These are phyloP conservation scores for Apiospora arundinis DNA, from an alignment of 2,329 filamentous ascomycete genomes.

Conservation along the genomic window DNA sequence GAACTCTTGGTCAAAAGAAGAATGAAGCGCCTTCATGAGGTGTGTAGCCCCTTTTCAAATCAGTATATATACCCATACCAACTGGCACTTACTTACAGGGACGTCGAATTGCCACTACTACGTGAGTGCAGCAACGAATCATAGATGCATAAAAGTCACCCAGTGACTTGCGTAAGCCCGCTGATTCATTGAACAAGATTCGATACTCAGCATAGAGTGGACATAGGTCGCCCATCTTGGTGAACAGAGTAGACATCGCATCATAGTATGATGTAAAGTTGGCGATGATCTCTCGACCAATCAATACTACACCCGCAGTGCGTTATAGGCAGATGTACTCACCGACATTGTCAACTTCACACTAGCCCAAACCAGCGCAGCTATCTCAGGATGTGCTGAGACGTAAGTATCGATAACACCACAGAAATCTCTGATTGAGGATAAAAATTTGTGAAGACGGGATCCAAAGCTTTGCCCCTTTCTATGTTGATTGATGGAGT, in stretches of 20 bases:
- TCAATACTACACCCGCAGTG: too few relatives aligned
- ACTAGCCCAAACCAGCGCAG: conserved; percentile 51
- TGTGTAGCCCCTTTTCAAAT: not conserved
- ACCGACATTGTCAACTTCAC: conserved; percentile 48
- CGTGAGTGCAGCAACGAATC: conserved; percentile 42
- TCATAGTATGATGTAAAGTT: conserved; percentile 49
- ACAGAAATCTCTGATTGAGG: conserved; percentile 46
- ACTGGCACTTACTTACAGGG: not conserved
- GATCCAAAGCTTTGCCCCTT: conserved; percentile 37
- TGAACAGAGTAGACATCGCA: conserved; percentile 44
- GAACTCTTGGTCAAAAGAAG: not conserved
- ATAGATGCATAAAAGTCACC: conserved; percentile 44
- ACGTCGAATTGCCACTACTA: conserved; percentile 35
- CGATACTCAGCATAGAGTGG: conserved; percentile 46
- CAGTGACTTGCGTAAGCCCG: conserved; percentile 41
- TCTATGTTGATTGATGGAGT: conserved; percentile 29
- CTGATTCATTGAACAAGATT: conserved; percentile 42
- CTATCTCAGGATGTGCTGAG: conserved; percentile 44
- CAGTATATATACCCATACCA: not conserved
- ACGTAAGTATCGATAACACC: conserved; percentile 44
- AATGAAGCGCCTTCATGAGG: not conserved
- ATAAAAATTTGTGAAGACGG: conserved; percentile 39
- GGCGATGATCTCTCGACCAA: conserved; percentile 25
- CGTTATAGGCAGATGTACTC: not conserved
- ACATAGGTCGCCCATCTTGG: conserved; percentile 41